Evolutionary conservation across 495 filamentous ascomycete species (phyloP).

Genomic region (Platismatia glauca): DNA sequence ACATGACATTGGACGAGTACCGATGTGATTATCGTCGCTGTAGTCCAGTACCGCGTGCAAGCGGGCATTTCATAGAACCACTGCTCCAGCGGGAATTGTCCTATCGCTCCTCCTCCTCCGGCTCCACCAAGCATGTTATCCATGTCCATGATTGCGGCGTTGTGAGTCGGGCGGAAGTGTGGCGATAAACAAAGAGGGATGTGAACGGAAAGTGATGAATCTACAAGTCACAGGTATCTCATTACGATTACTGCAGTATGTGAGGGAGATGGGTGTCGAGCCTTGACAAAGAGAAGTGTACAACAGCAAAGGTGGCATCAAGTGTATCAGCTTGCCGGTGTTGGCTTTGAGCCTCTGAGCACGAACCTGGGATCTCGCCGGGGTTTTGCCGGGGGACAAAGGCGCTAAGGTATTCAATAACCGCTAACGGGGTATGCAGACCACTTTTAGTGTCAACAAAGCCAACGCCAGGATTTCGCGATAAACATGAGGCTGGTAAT

Average conservation of each 20-base stretch:
- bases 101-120: slow-evolving; percentile 46
- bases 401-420: not conserved
- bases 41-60: slow-evolving; percentile 93
- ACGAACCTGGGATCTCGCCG: not conserved
- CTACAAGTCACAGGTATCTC: not conserved
- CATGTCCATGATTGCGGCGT: slow-evolving; percentile 39
- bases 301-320: slow-evolving; percentile 1
- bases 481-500: slow-evolving; percentile 8
- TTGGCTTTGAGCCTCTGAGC: not conserved
- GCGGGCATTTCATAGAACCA: slow-evolving; percentile 99
- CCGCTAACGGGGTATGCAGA: not conserved
- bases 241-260: not conserved
- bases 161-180: not conserved
- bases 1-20: slow-evolving; percentile 88
- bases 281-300: not conserved
- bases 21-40: slow-evolving; percentile 79
- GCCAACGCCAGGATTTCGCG: not conserved
- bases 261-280: not conserved
- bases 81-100: slow-evolving; percentile 78
- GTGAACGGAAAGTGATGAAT: not conserved
- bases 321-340: slow-evolving; percentile 2
- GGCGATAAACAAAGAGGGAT: not conserved
- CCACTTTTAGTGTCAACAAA: not conserved
- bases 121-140: slow-evolving; percentile 56
- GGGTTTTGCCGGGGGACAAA: not conserved